Conservation (phyloP, 2,329 filamentous ascomycete species). For the Alternaria consortialis region DNA sequence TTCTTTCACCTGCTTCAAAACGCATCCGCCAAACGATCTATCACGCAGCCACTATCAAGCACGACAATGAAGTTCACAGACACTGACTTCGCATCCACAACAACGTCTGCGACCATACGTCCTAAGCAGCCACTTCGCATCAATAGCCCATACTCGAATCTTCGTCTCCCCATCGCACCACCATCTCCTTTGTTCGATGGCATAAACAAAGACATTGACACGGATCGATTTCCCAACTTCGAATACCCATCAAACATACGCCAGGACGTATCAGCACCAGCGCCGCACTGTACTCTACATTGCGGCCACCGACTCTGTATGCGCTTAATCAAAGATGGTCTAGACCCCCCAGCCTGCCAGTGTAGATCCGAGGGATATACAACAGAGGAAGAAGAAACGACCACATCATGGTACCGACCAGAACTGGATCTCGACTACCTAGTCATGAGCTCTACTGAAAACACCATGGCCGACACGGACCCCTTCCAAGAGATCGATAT, state of each 20-base stretch:
- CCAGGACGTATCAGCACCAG: neutral
- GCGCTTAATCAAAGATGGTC: neutral
- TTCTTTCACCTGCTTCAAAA: neutral
- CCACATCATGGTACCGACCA: neutral
- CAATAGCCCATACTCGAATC: neutral
- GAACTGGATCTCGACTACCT: neutral
- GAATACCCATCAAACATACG: neutral
- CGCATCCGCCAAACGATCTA: neutral
- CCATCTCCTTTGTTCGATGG: conserved; percentile 15
- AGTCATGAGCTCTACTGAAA: neutral
- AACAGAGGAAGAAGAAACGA: neutral
- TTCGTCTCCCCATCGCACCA: neutral
- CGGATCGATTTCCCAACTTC: conserved; percentile 11
- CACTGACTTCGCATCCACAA: neutral
- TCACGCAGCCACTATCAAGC: neutral
- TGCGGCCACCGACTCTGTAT: neutral
- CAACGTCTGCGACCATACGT: neutral
- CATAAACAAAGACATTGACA: conserved; percentile 11
- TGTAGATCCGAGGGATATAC: neutral
- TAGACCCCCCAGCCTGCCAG: neutral
- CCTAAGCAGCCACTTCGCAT: neutral
- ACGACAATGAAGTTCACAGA: conserved; percentile 5
- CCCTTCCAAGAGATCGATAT: neutral
- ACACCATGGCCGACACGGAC: neutral
- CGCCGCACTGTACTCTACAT: neutral